Percentiles rank a stretch among this genome's conserved stretches.
Conservation (phyloP, 129 eudicot genomes). For the Escallonia rubra region DNA sequence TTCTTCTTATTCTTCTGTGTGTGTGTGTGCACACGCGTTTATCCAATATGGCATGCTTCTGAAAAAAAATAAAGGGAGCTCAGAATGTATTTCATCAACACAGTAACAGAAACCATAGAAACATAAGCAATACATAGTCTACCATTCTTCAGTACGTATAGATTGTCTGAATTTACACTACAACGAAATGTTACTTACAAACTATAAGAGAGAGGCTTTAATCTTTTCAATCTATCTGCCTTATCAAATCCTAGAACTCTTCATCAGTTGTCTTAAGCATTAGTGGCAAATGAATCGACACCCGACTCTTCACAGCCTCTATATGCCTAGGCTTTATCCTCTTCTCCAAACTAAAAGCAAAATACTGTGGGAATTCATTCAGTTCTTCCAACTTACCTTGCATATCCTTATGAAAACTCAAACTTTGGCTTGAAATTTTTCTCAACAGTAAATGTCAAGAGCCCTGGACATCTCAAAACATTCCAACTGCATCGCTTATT, state of each 20-base stretch:
- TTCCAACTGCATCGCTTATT: constrained; percentile 59
- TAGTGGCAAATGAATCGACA: constrained; percentile 44
- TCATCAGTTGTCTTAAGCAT: constrained; percentile 82
- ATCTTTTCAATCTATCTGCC: constrained; percentile 12
- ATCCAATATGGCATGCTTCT: too few species aligned
- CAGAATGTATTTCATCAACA: too few species aligned
- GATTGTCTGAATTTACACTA: too few species aligned
- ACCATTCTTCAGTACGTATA: too few species aligned
- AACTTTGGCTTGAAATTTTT: constrained; percentile 81
- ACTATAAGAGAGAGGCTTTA: constrained; percentile 1
- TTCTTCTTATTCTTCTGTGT: too few species aligned
- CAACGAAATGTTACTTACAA: too few species aligned
- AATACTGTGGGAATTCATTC: constrained; percentile 82
- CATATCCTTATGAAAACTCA: constrained; percentile 57
- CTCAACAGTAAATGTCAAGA: constrained; percentile 86
- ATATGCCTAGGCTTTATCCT: constrained; percentile 79
- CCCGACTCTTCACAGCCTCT: constrained; percentile 53
- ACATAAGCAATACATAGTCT: too few species aligned
- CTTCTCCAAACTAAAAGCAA: constrained; percentile 91
- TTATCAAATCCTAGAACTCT: constrained; percentile 52
- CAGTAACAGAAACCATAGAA: too few species aligned
- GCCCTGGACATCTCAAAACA: constrained; percentile 80
- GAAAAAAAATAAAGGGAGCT: too few species aligned
- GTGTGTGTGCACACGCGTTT: too few species aligned
- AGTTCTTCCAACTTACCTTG: constrained; percentile 54